Evolutionary conservation across 495 filamentous ascomycete genomes (phyloP).

Genomic region (Pyrenopolyporus hunteri): DNA sequence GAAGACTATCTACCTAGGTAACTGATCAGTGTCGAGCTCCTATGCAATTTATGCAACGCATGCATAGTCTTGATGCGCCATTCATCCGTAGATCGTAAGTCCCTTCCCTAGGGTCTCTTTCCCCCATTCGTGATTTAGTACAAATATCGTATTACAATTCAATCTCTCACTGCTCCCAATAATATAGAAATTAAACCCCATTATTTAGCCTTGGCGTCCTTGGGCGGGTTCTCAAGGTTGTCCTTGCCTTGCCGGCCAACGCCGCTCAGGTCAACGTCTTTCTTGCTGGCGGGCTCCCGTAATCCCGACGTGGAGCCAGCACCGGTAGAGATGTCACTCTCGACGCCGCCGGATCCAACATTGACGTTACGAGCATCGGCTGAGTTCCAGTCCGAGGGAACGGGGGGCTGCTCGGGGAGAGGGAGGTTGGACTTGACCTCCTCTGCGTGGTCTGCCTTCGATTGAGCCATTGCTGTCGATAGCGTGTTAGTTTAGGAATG

Average conservation of each 20-base stretch:
- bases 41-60: not conserved
- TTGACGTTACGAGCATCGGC: conserved; percentile 69
- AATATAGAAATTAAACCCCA: not conserved
- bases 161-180: not conserved
- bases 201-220: conserved; percentile 55
- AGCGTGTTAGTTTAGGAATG: not conserved
- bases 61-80: not conserved
- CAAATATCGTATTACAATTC: not conserved
- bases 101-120: not conserved
- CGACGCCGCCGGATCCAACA: conserved; percentile 65
- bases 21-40: not conserved
- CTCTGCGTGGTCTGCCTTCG: conserved; percentile 69
- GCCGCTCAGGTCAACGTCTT: conserved; percentile 52
- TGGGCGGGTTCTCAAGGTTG: conserved; percentile 54
- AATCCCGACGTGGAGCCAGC: conserved; percentile 59
- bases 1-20: not conserved
- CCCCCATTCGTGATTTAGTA: not conserved
- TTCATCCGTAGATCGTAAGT: conserved; percentile 13
- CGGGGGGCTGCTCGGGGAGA: conserved; percentile 77
- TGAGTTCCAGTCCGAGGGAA: conserved; percentile 74
- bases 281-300: conserved; percentile 66
- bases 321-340: conserved; percentile 60
- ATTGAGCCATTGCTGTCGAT: conserved; percentile 43
- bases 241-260: conserved; percentile 65
- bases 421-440: conserved; percentile 72